Evolutionary conservation across 2,329 filamentous ascomycete genomes (phyloP).

Genomic region (Penicillium brasilianum): DNA sequence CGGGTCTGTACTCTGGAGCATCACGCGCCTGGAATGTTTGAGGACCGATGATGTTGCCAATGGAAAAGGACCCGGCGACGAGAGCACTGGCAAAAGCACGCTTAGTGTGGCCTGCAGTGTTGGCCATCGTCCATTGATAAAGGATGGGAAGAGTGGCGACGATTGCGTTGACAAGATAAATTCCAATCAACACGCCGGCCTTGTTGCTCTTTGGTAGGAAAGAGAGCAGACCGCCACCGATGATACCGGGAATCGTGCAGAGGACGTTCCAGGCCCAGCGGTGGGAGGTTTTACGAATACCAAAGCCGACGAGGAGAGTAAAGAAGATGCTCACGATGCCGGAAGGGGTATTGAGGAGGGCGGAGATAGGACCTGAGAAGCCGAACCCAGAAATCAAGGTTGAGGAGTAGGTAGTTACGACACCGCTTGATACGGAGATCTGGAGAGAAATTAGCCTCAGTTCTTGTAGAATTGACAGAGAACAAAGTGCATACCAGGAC

Average conservation of each 20-base stretch:
- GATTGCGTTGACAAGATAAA: constrained; percentile 53
- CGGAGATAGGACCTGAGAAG: constrained; percentile 50
- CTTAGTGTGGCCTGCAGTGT: constrained; percentile 57
- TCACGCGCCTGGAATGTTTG: constrained; percentile 52
- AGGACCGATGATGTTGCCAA: constrained; percentile 54
- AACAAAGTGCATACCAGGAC: constrained; percentile 19
- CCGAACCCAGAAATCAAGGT: constrained; percentile 51
- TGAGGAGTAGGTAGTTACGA: constrained; percentile 52
- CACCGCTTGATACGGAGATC: constrained; percentile 51
- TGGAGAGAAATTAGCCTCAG: constrained; percentile 21
- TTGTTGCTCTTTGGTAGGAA: constrained; percentile 47
- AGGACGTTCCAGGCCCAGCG: constrained; percentile 51
- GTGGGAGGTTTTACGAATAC: constrained; percentile 46
- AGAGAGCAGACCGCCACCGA: constrained; percentile 49
- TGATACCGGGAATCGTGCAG: constrained; percentile 54
- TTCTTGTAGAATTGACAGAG: constrained; percentile 22
- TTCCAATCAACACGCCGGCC: constrained; percentile 50
- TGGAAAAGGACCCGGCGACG: constrained; percentile 50
- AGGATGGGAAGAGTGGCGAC: constrained; percentile 52
- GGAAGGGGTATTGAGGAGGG: constrained; percentile 52
- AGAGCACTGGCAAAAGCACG: constrained; percentile 55
- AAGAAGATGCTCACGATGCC: constrained; percentile 50
- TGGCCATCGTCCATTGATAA: constrained; percentile 55
- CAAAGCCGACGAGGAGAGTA: constrained; percentile 47
- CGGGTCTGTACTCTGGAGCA: constrained; percentile 50